phyloP scores from a whole-genome alignment of 257 asterid genomes.

The Primulina eburnea region DNA sequence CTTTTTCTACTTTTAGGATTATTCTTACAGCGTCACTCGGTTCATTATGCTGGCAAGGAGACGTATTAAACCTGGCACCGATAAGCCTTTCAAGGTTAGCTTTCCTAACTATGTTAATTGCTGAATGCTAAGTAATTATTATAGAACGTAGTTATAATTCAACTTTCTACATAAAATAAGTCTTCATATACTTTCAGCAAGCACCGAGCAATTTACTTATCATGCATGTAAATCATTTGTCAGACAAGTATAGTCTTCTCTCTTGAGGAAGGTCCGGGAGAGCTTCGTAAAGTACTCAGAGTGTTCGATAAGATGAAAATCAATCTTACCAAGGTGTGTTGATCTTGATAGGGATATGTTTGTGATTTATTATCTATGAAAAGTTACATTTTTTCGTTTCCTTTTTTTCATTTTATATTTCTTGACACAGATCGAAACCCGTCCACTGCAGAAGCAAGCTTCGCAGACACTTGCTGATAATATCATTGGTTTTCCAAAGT shows the following conservation, averaged over 20 bases:
- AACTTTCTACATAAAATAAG: slow-evolving; percentile 1
- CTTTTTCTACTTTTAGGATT: slow-evolving; percentile 58
- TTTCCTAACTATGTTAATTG: neutral
- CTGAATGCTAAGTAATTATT: neutral
- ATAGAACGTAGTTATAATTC: neutral
- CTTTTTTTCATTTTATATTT: neutral
- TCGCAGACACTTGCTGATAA: slow-evolving; percentile 54
- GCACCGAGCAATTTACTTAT: slow-evolving; percentile 8
- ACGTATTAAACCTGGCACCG: slow-evolving; percentile 88
- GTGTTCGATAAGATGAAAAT: slow-evolving; percentile 87
- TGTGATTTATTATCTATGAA: slow-evolving; percentile 12
- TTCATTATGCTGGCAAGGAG: slow-evolving; percentile 95
- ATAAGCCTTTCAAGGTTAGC: slow-evolving; percentile 92
- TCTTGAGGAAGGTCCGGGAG: slow-evolving; percentile 98
- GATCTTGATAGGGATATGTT: slow-evolving; percentile 8
- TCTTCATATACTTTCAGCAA: too few species aligned
- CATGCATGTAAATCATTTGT: slow-evolving; percentile 19
- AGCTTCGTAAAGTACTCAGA: slow-evolving; percentile 92
- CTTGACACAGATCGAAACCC: slow-evolving; percentile 80
- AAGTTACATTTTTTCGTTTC: neutral
- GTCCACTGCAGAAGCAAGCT: slow-evolving; percentile 85
- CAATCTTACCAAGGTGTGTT: slow-evolving; percentile 83
- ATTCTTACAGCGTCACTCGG: slow-evolving; percentile 91
- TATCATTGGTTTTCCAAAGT: slow-evolving; percentile 64
- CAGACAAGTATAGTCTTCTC: slow-evolving; percentile 99